Percentiles rank a stretch among this genome's conserved stretches.
These are phyloP conservation scores for Polyporus arcularius DNA, from an alignment of 768 basidiomycete genomes.

Conservation along the genomic window DNA sequence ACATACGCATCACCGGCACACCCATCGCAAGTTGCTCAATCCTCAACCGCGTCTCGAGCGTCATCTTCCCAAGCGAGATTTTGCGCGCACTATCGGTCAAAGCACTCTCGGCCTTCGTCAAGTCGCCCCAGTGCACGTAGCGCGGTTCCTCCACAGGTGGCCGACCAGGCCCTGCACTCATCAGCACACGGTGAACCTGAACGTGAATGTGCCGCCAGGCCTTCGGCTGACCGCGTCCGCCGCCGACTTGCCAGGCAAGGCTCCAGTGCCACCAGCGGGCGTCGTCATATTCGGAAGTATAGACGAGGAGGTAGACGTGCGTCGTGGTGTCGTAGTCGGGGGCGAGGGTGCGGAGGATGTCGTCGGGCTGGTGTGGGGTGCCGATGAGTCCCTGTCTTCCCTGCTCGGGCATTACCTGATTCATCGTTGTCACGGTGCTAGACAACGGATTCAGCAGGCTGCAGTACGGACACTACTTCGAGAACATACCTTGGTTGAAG, in stretches of 20 bases:
- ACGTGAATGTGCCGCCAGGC: conserved; percentile 2
- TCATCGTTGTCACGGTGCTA: not conserved
- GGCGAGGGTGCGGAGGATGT: not conserved
- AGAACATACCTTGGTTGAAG: too few species aligned
- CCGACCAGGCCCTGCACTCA: not conserved
- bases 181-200: not conserved
- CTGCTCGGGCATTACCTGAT: conserved; percentile 1
- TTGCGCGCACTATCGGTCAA: not conserved
- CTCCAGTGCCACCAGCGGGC: not conserved
- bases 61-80: not conserved
- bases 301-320: conserved; percentile 3
- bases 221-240: not conserved
- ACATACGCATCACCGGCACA: conserved; percentile 1
- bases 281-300: not conserved
- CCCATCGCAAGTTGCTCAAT: not conserved
- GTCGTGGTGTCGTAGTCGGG: not conserved
- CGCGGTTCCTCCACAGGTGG: not conserved
- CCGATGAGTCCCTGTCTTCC: not conserved
- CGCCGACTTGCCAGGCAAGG: not conserved
- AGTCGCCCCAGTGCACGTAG: not conserved
- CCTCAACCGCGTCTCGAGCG: not conserved
- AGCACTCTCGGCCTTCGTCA: not conserved
- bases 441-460: too few species aligned
- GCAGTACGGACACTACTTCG: too few species aligned
- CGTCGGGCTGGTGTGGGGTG: not conserved